Conservation (phyloP, 345 rosid species). For the Eucalyptus grandis region DNA sequence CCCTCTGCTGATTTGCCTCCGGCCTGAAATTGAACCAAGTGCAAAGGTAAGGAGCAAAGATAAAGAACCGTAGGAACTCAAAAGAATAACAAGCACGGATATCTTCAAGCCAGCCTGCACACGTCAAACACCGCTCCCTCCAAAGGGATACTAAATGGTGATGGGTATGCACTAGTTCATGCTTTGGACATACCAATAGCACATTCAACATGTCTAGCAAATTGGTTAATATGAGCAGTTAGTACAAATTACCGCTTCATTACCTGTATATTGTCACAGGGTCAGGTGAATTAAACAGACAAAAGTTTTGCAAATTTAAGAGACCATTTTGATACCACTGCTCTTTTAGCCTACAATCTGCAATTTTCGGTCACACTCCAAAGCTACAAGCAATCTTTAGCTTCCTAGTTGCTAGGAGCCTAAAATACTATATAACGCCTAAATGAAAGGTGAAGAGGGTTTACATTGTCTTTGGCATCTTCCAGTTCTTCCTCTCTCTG, state of each 20-base stretch:
- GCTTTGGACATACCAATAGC: background rate
- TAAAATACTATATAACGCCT: background rate
- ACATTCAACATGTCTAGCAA: background rate
- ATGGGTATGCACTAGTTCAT: background rate
- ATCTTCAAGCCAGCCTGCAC: background rate
- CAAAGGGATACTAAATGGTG: background rate
- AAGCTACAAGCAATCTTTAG: background rate
- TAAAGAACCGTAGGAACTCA: background rate
- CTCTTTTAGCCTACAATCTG: background rate
- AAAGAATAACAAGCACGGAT: background rate
- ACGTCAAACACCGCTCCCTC: background rate
- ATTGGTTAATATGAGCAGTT: background rate
- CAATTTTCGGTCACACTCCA: background rate
- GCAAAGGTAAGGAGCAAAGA: background rate
- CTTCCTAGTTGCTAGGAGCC: background rate
- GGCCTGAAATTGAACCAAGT: constrained; percentile 3
- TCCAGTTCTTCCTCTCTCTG: constrained; percentile 63
- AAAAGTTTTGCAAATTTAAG: background rate
- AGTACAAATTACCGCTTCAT: background rate
- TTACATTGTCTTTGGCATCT: constrained; percentile 37
- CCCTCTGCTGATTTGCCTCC: constrained; percentile 2
- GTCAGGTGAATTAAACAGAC: background rate
- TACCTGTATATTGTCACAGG: background rate
- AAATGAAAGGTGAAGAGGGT: background rate
- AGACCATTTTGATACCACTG: background rate